Base-by-base conservation (phyloP, 495 filamentous ascomycete species). In the Thermochaetoides thermophila region DNA sequence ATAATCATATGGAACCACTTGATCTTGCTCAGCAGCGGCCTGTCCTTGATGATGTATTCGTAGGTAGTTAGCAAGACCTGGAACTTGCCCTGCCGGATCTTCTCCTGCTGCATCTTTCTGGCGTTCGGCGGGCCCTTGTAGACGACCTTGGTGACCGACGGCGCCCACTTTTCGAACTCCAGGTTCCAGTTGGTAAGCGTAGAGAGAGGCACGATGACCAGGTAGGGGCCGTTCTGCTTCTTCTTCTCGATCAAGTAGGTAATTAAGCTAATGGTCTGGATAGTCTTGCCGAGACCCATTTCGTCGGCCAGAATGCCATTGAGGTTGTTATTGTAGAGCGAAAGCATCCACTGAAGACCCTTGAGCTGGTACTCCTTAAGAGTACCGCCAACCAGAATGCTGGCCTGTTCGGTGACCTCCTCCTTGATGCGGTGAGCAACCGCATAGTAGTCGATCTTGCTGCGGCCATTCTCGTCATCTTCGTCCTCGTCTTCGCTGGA, bases 1-100 rank as follows among this genome's bases (percentile, higher is more conserved):
- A 97, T 92, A 42, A 97, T 94, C 89, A 97, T 96, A 60, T 97
- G 91, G 32, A 89, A 78, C 89, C 89, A 97, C 56, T 93, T 94
- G 52, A 97, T 81, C 64, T 95, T 96, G 60, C 78, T 84, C 19
- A 97, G 64, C 32, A 97, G 64, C 1, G 86, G 86, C 16, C 87
- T 78, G 48, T 97, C 89, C 62, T 95, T 96, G 64, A 97, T 97
- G 56, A 97, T 93, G 64, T 94, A 97, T 57, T 97, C 89, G 58
- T 96, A 97, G 7, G 89, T 97, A 1, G 89, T 97, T 21, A 97
- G 63, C 2, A 97, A 64, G 35, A 97, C 89, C 53, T 97, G 89
- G 69, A 96, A 97, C 30, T 81, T 72, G 30, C 87, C 85, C 59
- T 83, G 89, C 13, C 87, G 85, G 31, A 97, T 89, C 46, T 86